Conservation (phyloP, 768 basidiomycete genomes). For the Termitomyces sp. region DNA sequence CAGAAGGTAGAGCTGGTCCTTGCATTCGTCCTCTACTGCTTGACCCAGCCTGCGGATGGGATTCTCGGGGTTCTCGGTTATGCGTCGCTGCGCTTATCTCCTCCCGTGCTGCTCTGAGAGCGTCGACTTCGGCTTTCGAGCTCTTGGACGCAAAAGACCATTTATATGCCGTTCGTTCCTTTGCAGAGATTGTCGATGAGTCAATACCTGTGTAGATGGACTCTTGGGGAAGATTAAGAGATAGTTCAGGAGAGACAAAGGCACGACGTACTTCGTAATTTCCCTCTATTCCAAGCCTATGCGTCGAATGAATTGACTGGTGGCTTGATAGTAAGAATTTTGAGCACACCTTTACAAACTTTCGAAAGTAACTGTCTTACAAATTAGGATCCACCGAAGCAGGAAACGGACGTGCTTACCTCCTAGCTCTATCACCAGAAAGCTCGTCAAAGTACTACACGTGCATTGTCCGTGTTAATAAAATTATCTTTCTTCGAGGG, state of each 20-base stretch:
- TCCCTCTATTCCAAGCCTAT: slow-evolving; percentile 82
- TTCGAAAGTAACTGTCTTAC: slow-evolving; percentile 76
- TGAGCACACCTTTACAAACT: slow-evolving; percentile 75
- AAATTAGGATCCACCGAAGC: slow-evolving; percentile 28
- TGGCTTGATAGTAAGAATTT: background rate
- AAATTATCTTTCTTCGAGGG: background rate
- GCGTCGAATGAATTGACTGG: slow-evolving; percentile 2
- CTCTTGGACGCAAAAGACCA: slow-evolving; percentile 81
- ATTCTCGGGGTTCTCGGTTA: slow-evolving; percentile 22
- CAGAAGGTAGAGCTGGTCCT: slow-evolving; percentile 69
- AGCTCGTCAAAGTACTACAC: slow-evolving; percentile 83
- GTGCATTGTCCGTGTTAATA: background rate
- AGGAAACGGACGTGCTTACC: slow-evolving; percentile 39
- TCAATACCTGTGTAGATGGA: slow-evolving; percentile 63
- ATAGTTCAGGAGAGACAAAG: background rate
- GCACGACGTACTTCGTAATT: slow-evolving; percentile 53
- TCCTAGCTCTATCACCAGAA: slow-evolving; percentile 77
- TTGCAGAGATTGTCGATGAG: slow-evolving; percentile 52
- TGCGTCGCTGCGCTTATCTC: slow-evolving; percentile 55
- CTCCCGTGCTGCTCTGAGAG: slow-evolving; percentile 57
- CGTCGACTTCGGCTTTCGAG: slow-evolving; percentile 55
- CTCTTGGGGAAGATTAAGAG: slow-evolving; percentile 29
- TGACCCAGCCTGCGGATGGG: slow-evolving; percentile 23
- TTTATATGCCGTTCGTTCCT: slow-evolving; percentile 78
- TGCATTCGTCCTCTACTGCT: slow-evolving; percentile 42